Conservation (phyloP, 345 rosid species). For the Gossypium sturtianum region DNA sequence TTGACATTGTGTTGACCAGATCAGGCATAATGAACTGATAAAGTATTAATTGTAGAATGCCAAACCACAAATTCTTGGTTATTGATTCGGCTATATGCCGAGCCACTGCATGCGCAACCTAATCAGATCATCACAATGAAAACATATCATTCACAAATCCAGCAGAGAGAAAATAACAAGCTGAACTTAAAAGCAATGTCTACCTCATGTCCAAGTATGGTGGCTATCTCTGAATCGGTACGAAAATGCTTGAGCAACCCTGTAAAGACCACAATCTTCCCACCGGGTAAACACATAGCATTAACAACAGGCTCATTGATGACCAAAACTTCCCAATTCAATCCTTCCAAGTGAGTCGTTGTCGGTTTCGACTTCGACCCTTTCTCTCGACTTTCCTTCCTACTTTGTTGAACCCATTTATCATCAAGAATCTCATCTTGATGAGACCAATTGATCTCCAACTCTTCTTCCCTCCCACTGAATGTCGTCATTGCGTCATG, state of each 20-base stretch:
- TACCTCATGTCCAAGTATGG: constrained; percentile 91
- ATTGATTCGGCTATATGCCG: constrained; percentile 71
- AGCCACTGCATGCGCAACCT: constrained; percentile 95
- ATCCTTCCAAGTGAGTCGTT: constrained; percentile 69
- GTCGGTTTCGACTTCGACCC: constrained; percentile 35
- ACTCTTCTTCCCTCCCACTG: constrained; percentile 28
- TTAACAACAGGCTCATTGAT: constrained; percentile 69
- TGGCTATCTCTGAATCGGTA: constrained; percentile 85
- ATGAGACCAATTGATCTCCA: constrained; percentile 42
- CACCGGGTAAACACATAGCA: constrained; percentile 89
- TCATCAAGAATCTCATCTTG: constrained; percentile 91
- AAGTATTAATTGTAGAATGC: constrained; percentile 58
- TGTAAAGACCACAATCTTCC: constrained; percentile 83
- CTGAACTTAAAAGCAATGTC: neutral
- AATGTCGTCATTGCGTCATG: constrained; percentile 50
- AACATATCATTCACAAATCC: neutral
- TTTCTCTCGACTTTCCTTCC: constrained; percentile 53
- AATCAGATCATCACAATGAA: constrained; percentile 17
- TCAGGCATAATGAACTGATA: constrained; percentile 79
- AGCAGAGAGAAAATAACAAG: neutral
- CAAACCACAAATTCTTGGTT: constrained; percentile 81
- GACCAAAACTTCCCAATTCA: constrained; percentile 91
- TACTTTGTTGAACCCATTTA: constrained; percentile 65
- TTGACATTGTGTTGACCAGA: constrained; percentile 68
- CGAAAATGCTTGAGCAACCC: constrained; percentile 71